Conservation (phyloP, 1,284 basidiomycete genomes). For the Chondrostereum purpureum region DNA sequence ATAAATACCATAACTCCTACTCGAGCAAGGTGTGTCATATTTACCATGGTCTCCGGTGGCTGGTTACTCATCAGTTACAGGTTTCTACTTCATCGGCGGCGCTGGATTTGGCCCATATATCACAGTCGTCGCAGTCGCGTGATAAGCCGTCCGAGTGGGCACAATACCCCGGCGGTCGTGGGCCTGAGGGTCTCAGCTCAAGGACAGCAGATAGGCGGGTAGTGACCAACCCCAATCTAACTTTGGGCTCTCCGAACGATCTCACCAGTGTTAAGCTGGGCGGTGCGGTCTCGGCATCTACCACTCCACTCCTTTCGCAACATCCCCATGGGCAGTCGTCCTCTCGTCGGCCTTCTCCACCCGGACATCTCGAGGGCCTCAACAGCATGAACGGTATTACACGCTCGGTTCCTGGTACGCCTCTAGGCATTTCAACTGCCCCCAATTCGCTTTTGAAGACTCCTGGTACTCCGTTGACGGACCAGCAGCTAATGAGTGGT, state of each 20-base stretch:
- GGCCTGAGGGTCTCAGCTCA: slow-evolving; percentile 45
- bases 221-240: slow-evolving; percentile 68
- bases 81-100: slow-evolving; percentile 89
- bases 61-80: slow-evolving; percentile 28
- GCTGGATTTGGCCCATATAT: slow-evolving; percentile 84
- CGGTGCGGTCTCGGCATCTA: slow-evolving; percentile 46
- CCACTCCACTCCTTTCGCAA: slow-evolving; percentile 59
- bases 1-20: slow-evolving; percentile 66
- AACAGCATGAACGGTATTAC: slow-evolving; percentile 47
- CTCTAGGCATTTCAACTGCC: slow-evolving; percentile 47
- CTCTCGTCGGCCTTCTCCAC: slow-evolving; percentile 70
- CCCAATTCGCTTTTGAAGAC: slow-evolving; percentile 54
- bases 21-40: slow-evolving; percentile 54
- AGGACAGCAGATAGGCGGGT: slow-evolving; percentile 53
- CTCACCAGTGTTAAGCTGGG: slow-evolving; percentile 34
- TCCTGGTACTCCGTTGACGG: slow-evolving; percentile 63
- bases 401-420: slow-evolving; percentile 73
- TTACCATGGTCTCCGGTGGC: slow-evolving; percentile 9
- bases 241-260: slow-evolving; percentile 46
- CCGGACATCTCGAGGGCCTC: slow-evolving; percentile 51
- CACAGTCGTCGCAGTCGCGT: slow-evolving; percentile 67
- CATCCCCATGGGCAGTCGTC: slow-evolving; percentile 49
- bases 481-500: slow-evolving; percentile 50
- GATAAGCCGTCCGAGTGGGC: slow-evolving; percentile 92
- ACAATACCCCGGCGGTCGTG: slow-evolving; percentile 67